Evolutionary conservation across 805 yeast genomes (phyloP), one percentile per base, ranked within the genome.

Genomic region (Ogataea corticis): DNA sequence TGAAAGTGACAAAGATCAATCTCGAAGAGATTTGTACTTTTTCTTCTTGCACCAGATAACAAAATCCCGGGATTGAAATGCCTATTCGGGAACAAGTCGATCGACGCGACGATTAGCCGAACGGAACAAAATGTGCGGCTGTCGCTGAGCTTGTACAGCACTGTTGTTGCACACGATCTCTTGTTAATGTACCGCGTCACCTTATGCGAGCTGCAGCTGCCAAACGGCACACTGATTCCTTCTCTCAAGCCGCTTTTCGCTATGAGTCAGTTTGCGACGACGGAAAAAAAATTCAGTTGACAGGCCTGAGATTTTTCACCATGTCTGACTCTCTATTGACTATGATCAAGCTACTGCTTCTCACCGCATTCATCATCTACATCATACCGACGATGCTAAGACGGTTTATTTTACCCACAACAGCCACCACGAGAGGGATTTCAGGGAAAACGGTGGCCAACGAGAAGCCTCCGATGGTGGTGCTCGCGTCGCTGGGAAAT

Each of bases 401-500:
- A 21, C 25, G 25, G 25, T 21, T 21, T 21, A 5, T 21, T 9
- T 9, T 21, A 6, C 25, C 25, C 7, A 21, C 5, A 21, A 5
- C 5, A 9, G 9, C 25, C 25, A 21, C 25, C 6, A 14, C 33
- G 18, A 5, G 18, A 7, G 14, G 12, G 6, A n/a, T 14, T 6
- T 31, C 18, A 10, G 18, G 33, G 5, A n/a, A 14, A 6, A n/a
- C 31, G 13, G 21, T 30, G 15, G 19, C 40, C 31, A 28, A 37
- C 16, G 54, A 49, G 6, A 52, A 55, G 17, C 62, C 62, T 2
- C 59, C 63, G 6, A 42, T 63, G 30, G 16, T 66, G n/a, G 43
- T 67, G 50, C 45, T 71, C 5, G 76, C 80, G 3, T 81, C 88
- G 0, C 66, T 89, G 2, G 96, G 96, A 0, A 89, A 89, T 56